Evolutionary conservation across 345 rosid species (phyloP), one percentile per base, ranked within the genome.

Genomic region (Boechera stricta): DNA sequence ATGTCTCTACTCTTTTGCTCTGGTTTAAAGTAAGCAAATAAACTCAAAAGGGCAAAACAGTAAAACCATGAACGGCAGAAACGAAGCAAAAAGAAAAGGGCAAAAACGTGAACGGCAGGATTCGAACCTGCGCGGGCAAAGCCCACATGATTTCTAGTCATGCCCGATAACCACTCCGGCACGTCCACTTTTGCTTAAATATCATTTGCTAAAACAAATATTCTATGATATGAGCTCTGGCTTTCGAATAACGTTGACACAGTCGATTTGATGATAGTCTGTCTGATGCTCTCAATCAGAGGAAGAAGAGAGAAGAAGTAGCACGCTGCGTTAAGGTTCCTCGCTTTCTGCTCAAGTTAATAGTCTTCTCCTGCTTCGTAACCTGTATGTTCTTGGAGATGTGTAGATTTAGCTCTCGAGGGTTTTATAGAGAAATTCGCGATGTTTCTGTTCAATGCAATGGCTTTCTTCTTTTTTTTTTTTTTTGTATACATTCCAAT

Each of bases 91-190:
- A 57, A 13, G 15, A 58, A 33, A n/a, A 0, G 12, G 8, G 0
- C 5, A 44, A 4, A 41, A 56, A 0, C 81, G 77, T 71, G 81
- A 66, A 59, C 77, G 81, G 89, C 92, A 87, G 88, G 89, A 87
- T 87, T 90, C 92, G 89, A 88, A 86, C 92, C 90, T 85, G 92
- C 91, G 89, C 92, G 96, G 90, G 89, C 88, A 75, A 24, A 90
- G 93, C 92, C 92, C 95, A 91, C 91, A 85, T 87, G 92, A 88
- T 87, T 93, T 89, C 90, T 87, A 92, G 89, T 87, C 90, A 86
- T 86, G 96, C 91, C 88, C 86, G 86, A 91, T 84, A 88, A 84
- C 80, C 80, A 77, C 72, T 77, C 72, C 76, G 76, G 76, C 76
- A 71, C 67, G 81, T 51, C 71, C 76, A 77, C 77, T 28, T 2